Evolutionary conservation across 2,329 filamentous ascomycete species (phyloP).

Genomic region (Biscogniauxia marginata): DNA sequence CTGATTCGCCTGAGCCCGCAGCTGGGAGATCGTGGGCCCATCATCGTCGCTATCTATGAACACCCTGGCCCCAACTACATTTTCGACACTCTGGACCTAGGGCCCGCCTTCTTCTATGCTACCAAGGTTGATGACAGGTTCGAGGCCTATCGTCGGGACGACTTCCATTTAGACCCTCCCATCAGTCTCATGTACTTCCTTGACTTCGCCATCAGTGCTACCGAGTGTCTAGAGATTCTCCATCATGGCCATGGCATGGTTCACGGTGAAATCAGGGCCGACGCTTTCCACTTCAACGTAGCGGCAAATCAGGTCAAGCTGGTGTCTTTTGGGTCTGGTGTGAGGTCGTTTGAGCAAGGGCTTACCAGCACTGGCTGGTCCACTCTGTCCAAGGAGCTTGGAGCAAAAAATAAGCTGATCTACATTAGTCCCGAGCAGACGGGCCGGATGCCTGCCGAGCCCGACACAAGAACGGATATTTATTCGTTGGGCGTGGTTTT

Average conservation of each 20-base stretch:
- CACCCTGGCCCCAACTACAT: slow-evolving; percentile 74
- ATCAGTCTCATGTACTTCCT: slow-evolving; percentile 76
- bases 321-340: slow-evolving; percentile 81
- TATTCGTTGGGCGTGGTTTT: slow-evolving; percentile 89
- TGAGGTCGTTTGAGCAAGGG: slow-evolving; percentile 87
- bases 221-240: slow-evolving; percentile 83
- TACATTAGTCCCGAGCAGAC: slow-evolving; percentile 96
- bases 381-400: slow-evolving; percentile 75
- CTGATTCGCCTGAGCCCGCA: slow-evolving; percentile 69
- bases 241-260: slow-evolving; percentile 85
- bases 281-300: slow-evolving; percentile 83
- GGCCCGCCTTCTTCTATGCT: slow-evolving; percentile 68
- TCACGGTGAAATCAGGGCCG: slow-evolving; percentile 86
- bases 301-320: slow-evolving; percentile 73
- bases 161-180: slow-evolving; percentile 52
- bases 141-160: slow-evolving; percentile 42
- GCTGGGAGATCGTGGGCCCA: slow-evolving; percentile 65
- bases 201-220: slow-evolving; percentile 86
- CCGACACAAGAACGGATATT: slow-evolving; percentile 88
- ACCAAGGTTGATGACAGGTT: slow-evolving; percentile 52
- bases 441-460: slow-evolving; percentile 86
- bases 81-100: slow-evolving; percentile 69
- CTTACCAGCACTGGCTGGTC: slow-evolving; percentile 85
- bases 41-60: slow-evolving; percentile 80
- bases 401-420: slow-evolving; percentile 83